These are phyloP conservation scores for Arachis hypogaea DNA, from an alignment of 306 rosid species.

Conservation along the genomic window DNA sequence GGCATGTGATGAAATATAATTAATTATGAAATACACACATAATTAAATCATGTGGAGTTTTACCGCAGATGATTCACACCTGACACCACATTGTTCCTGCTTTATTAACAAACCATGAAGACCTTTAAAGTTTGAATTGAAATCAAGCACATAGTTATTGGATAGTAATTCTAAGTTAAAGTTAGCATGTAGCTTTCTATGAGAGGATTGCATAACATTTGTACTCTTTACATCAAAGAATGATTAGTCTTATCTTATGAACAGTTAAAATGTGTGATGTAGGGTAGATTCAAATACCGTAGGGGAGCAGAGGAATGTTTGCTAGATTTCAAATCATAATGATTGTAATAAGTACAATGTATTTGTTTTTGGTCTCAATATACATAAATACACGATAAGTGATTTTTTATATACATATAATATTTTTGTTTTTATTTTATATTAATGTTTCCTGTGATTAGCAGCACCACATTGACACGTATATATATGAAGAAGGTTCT, in stretches of 20 bases:
- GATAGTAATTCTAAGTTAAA: not conserved
- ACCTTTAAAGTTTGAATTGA: too few species aligned
- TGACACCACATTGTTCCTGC: too few species aligned
- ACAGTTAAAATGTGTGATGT: not conserved
- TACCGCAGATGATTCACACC: too few species aligned
- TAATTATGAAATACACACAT: too few species aligned
- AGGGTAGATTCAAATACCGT: constrained; percentile 26
- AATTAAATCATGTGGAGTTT: too few species aligned
- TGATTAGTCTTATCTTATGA: not conserved
- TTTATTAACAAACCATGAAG: too few species aligned
- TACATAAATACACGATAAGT: too few species aligned
- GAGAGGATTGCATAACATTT: not conserved
- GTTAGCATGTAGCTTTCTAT: not conserved
- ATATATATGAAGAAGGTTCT: constrained; percentile 26
- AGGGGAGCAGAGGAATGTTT: constrained; percentile 40
- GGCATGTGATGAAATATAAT: too few species aligned
- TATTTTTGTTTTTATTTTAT: too few species aligned
- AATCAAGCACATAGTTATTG: too few species aligned
- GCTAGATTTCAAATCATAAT: constrained; percentile 37
- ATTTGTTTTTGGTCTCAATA: not conserved
- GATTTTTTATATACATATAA: too few species aligned
- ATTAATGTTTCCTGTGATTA: too few species aligned
- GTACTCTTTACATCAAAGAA: not conserved
- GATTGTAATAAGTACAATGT: constrained; percentile 31
- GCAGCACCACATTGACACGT: constrained; percentile 7